Evolutionary conservation across 441 rosid genomes (phyloP), one percentile per base, ranked within the genome.

Genomic region (Bocquillonia castaneifolia): DNA sequence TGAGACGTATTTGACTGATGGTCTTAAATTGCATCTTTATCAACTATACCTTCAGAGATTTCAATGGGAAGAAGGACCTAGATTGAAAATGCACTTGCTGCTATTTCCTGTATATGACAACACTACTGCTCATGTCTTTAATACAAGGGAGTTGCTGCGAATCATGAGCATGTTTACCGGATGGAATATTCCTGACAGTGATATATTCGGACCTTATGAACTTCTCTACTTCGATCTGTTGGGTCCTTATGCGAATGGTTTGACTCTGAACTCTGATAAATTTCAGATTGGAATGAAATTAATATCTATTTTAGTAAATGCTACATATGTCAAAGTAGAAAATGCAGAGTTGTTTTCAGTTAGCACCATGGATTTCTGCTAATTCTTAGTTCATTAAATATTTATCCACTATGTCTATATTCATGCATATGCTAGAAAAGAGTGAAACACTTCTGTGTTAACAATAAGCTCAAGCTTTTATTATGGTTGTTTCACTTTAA

Each of bases 171-270:
- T 78, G 85, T 91, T 91, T 83, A 87, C 96, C 13, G 88, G 86
- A 56, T 94, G 99, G 99, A 59, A 6, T 15, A 86, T 94, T 69
- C 75, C 47, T 37, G 90, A 87, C 62, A 85, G 77, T 56, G 91
- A 87, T 1, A 37, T 88, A 69, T 94, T 87, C 79, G 99, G 99
- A 53, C 97, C 99, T 44, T 94, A 91, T 61, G 99, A 94, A 77
- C 96, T 94, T 73, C 72, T 94, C 72, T 71, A 74, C 79, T 82
- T 88, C 83, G 79, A 76, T 70, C 79, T 94, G 70, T 69, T 74
- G 83, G 89, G 65, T 1, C 82, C 86, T 39, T 94, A 94, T 76
- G 37, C 1, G 66, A 69, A 83, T 67, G 95, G 99, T 94, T 63
- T 61, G 93, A 88, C 69, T 70, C 70, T 25, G 12, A 70, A 72